These are phyloP conservation scores for Pyrenophora seminiperda DNA, from an alignment of 2,329 filamentous ascomycete species.

Conservation along the genomic window DNA sequence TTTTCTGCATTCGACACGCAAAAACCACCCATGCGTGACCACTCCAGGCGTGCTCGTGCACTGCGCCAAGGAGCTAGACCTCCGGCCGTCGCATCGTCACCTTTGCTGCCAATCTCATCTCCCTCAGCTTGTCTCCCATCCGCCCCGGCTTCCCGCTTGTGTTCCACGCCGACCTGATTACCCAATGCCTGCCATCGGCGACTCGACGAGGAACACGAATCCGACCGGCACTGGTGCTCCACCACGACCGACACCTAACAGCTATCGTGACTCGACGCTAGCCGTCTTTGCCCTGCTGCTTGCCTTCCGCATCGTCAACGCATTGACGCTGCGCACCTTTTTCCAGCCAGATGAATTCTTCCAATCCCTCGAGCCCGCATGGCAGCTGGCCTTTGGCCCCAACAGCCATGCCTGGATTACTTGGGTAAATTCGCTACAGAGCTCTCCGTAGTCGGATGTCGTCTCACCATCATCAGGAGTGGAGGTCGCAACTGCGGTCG, in stretches of 20 bases:
- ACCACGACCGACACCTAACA: conserved; percentile 25
- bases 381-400: conserved; percentile 81
- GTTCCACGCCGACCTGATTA: conserved; percentile 30
- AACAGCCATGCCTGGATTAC: conserved; percentile 87
- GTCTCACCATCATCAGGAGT: conserved; percentile 71
- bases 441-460: conserved; percentile 10
- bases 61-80: conserved; percentile 24
- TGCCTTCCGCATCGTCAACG: conserved; percentile 77
- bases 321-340: conserved; percentile 80
- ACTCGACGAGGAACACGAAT: conserved; percentile 41
- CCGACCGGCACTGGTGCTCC: conserved; percentile 28
- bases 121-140: conserved; percentile 26
- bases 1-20: conserved; percentile 29
- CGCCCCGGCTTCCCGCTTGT: conserved; percentile 27
- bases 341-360: conserved; percentile 99
- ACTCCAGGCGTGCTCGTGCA: conserved; percentile 25
- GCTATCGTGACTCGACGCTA: conserved; percentile 42
- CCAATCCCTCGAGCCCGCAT: conserved; percentile 92
- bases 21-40: conserved; percentile 30
- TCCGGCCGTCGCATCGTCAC: conserved; percentile 28
- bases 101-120: conserved; percentile 22
- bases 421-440: conserved; percentile 68
- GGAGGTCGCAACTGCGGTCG: conserved; percentile 83
- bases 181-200: conserved; percentile 39
- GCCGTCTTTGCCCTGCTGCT: conserved; percentile 53